Evolutionary conservation across 2,329 filamentous ascomycete genomes (phyloP), one percentile per base, ranked within the genome.

Genomic region (Coleophoma crateriformis): DNA sequence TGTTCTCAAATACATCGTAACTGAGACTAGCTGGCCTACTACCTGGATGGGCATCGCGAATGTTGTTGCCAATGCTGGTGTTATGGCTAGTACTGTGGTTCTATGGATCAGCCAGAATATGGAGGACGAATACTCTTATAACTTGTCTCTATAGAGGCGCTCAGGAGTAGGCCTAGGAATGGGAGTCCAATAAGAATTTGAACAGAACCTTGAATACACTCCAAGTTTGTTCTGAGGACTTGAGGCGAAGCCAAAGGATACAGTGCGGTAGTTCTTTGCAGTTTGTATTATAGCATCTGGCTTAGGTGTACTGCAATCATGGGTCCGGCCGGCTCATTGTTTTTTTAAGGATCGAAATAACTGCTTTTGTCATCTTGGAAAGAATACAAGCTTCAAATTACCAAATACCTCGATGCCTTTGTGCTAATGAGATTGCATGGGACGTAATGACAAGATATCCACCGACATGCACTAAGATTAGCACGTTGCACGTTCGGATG

Each of bases 101-200:
- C 73, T 86, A 39, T 86, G 82, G 82, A 68, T 86, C 49, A 82
- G 78, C 68, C 82, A 86, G 73, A 86, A 86, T 61, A 85, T 86
- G 79, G 82, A 86, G 71, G 82, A 85, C 61, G 82, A 86, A 67
- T 86, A 85, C 59, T 77, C 81, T 43, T 86, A 86, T 67, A 85
- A 84, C 65, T 67, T 86, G 57, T 75, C 81, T 52, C 71, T 86
- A 54, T 84, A 51, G 58, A 47, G 32, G 35, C 27, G 22, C 27
- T n/a, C n/a, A 38, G 45, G 34, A n/a, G 6, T 17, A 32, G 34
- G 15, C 37, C 32, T n/a, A 14, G 17, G 33, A n/a, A 14, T 38
- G 47, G 33, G 27, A 27, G 50, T 32, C 15, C 27, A 22, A 33
- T 39, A 33, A 48, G 27, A 20, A 46, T 27, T 44, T 27, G 17